A percentile compares a stretch with the other conserved stretches of the same genome.
Evolutionary conservation across 1,284 basidiomycete species (phyloP).

Genomic region (Entoloma clypeatum): DNA sequence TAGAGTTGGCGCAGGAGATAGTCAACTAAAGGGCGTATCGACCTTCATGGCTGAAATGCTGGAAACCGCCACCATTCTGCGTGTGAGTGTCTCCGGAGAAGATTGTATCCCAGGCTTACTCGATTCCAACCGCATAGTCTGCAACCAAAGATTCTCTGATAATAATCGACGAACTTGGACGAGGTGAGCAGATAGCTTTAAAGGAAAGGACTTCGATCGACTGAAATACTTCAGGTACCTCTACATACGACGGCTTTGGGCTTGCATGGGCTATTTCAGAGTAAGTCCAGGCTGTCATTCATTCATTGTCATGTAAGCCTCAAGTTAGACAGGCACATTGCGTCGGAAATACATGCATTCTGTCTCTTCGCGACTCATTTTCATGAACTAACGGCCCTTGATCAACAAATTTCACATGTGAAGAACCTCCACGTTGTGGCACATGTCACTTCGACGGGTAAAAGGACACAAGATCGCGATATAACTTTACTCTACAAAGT

Average conservation of each 20-base stretch:
- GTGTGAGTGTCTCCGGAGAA: constrained; percentile 46
- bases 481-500: constrained; percentile 97
- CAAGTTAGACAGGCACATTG: constrained; percentile 72
- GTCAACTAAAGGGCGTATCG: constrained; percentile 95
- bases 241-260: constrained; percentile 98
- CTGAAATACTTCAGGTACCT: constrained; percentile 63
- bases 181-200: constrained; percentile 48
- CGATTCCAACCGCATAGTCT: constrained; percentile 56
- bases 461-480: constrained; percentile 68
- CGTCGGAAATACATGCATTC: constrained; percentile 86
- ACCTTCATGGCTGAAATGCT: constrained; percentile 99
- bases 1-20: constrained; percentile 96
- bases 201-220: neutral
- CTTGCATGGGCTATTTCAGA: constrained; percentile 99
- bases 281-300: constrained; percentile 44
- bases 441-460: constrained; percentile 68
- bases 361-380: constrained; percentile 98
- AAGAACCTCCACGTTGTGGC: constrained; percentile 97
- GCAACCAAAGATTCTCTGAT: constrained; percentile 92
- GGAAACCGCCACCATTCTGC: constrained; percentile 93
- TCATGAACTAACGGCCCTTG: constrained; percentile 93
- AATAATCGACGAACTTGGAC: constrained; percentile 97
- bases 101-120: constrained; percentile 6
- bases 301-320: neutral
- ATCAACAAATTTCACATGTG: constrained; percentile 83